These are phyloP conservation scores for Centrapalus pauciflorus DNA, from an alignment of 129 eudicot species.

Conservation along the genomic window DNA sequence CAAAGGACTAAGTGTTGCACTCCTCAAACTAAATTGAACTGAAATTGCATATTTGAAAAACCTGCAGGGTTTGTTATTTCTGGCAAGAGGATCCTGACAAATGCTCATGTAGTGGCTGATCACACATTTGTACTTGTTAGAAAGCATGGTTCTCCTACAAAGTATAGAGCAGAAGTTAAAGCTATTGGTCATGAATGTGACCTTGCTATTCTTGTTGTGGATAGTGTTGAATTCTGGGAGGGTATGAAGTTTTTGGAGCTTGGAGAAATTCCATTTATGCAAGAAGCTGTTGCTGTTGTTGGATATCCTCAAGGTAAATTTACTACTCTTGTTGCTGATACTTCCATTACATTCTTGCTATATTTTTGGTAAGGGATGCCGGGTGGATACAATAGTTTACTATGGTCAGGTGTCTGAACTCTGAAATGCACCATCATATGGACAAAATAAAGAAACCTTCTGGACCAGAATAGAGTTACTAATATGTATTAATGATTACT, in stretches of 20 bases:
- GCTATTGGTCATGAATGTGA: conserved; percentile 99
- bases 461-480: not conserved
- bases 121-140: conserved; percentile 90
- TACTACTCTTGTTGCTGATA: not conserved
- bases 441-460: not conserved
- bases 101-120: conserved; percentile 99
- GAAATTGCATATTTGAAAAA: not conserved
- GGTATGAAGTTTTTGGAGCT: conserved; percentile 84
- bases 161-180: conserved; percentile 79
- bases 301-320: conserved; percentile 97
- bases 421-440: not conserved
- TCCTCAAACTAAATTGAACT: not conserved
- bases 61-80: conserved; percentile 79
- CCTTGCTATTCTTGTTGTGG: conserved; percentile 79
- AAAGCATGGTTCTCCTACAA: conserved; percentile 95
- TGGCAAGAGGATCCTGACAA: conserved; percentile 90
- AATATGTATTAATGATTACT: not conserved
- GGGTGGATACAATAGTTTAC: no score
- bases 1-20: not conserved
- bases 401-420: no score
- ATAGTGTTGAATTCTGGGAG: conserved; percentile 91
- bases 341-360: no score
- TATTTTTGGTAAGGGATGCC: no score
- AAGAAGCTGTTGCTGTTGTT: conserved; percentile 95
- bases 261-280: conserved; percentile 90